Evolutionary conservation across 108 stramenopile genomes (phyloP).

Genomic region (Ochromonas danica): DNA sequence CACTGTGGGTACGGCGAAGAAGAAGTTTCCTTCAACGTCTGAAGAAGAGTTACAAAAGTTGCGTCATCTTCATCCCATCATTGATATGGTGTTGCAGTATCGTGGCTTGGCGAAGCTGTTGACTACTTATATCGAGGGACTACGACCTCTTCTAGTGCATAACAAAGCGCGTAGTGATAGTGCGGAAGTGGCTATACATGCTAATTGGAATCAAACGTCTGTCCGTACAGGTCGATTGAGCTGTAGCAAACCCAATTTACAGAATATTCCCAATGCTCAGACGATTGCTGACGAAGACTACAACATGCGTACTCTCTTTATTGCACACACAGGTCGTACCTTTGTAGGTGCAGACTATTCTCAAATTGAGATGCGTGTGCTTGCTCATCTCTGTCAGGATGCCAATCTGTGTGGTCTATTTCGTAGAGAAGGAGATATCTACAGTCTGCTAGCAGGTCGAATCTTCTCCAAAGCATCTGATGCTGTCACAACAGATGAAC

Average conservation of each 20-base stretch:
- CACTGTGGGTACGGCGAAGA: too few species aligned
- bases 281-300: neutral
- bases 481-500: slow-evolving; percentile 51
- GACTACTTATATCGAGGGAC: slow-evolving; percentile 53
- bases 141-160: slow-evolving; percentile 42
- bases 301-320: neutral
- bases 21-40: slow-evolving; percentile 56
- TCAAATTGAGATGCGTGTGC: slow-evolving; percentile 65
- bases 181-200: too few species aligned
- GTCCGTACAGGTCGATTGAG: slow-evolving; percentile 63
- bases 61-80: slow-evolving; percentile 48
- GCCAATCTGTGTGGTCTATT: slow-evolving; percentile 54
- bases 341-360: slow-evolving; percentile 61
- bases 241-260: slow-evolving; percentile 64
- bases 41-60: slow-evolving; percentile 59
- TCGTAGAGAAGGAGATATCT: slow-evolving; percentile 52
- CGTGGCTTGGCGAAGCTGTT: slow-evolving; percentile 55
- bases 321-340: neutral
- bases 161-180: neutral
- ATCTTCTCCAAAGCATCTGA: slow-evolving; percentile 49
- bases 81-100: slow-evolving; percentile 59
- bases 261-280: slow-evolving; percentile 50
- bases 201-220: slow-evolving; percentile 61
- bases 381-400: slow-evolving; percentile 61
- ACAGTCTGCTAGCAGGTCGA: slow-evolving; percentile 56